A percentile compares a stretch with the other conserved stretches of the same genome.
Conservation (phyloP, 306 rosid species). For the Pueraria montana region DNA sequence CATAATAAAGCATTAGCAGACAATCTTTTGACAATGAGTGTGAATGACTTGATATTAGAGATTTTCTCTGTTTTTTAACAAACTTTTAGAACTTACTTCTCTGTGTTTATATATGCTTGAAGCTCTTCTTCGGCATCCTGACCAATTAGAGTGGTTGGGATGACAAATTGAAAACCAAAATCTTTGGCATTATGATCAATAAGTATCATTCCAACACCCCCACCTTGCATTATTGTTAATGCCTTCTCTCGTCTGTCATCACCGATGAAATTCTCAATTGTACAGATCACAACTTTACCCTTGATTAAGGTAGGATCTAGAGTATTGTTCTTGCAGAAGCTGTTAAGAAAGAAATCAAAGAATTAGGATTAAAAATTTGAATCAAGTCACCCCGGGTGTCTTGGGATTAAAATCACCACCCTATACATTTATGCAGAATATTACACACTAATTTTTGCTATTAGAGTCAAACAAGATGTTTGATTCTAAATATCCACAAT, state of each 20-base stretch:
- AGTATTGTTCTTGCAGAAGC: constrained; percentile 76
- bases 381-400: constrained; percentile 3
- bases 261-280: constrained; percentile 49
- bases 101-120: constrained; percentile 63
- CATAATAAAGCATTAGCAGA: constrained; percentile 33
- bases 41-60: not conserved
- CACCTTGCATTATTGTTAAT: constrained; percentile 57
- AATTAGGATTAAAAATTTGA: constrained; percentile 7
- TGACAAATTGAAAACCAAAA: constrained; percentile 67
- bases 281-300: constrained; percentile 72
- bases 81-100: constrained; percentile 61
- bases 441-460: too few species aligned
- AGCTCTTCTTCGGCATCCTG: constrained; percentile 67
- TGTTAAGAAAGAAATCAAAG: constrained; percentile 45
- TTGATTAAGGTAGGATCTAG: constrained; percentile 62
- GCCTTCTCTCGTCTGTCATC: constrained; percentile 58
- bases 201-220: constrained; percentile 80
- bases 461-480: too few species aligned
- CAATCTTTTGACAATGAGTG: constrained; percentile 21
- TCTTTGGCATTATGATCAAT: constrained; percentile 68
- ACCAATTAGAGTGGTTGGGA: constrained; percentile 71
- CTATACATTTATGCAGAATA: too few species aligned
- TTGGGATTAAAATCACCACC: constrained; percentile 2
- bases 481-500: too few species aligned
- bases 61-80: constrained; percentile 1